These are phyloP conservation scores for Plasmodium malariae DNA, from an alignment of 169 alveolate species.

Conservation along the genomic window DNA sequence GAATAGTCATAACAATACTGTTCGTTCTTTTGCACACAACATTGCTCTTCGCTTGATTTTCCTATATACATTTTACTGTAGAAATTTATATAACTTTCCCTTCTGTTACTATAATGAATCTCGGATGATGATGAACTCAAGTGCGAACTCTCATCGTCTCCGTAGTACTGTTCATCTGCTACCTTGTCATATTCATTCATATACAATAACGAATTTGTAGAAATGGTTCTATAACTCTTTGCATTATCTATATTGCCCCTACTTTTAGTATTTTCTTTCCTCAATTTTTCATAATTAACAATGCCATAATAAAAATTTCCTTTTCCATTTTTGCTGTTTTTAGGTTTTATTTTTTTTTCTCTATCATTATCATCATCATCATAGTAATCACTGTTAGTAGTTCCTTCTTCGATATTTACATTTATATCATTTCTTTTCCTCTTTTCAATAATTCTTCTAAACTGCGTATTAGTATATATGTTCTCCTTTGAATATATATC, in stretches of 20 bases:
- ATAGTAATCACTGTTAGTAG: neutral
- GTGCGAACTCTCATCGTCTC: neutral
- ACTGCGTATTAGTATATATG: neutral
- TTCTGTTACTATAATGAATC: neutral
- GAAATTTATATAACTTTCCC: neutral
- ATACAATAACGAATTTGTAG: neutral
- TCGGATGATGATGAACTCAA: constrained; percentile 1
- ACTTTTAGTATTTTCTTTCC: neutral
- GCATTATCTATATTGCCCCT: neutral
- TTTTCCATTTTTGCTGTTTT: neutral
- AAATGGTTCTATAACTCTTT: neutral
- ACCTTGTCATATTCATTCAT: neutral
- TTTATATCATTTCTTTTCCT: neutral
- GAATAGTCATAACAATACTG: no score
- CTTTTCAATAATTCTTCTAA: neutral
- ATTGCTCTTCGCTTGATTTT: neutral
- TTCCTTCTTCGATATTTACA: neutral
- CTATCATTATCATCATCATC: neutral
- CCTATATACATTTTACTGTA: neutral
- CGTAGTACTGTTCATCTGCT: neutral
- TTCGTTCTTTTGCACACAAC: neutral
- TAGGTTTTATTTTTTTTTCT: no score
- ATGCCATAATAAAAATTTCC: neutral
- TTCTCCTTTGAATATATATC: neutral
- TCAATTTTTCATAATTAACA: neutral